Conservation (phyloP, 2,329 filamentous ascomycete species). For the Scedosporium minutisporum region DNA sequence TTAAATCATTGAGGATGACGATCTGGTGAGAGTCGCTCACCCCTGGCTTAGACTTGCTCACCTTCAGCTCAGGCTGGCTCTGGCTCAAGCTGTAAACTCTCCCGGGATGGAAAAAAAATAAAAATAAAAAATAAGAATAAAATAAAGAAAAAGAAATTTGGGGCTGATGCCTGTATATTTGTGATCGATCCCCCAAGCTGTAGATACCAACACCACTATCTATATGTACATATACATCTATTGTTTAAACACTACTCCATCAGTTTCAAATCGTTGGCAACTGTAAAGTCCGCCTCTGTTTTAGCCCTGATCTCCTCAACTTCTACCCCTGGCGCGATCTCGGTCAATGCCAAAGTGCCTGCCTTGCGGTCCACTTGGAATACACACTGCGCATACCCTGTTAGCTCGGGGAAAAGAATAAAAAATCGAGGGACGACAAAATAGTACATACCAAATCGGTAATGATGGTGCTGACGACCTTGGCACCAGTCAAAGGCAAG, state of each 20-base stretch:
- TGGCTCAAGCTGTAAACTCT: no score
- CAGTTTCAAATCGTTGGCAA: background rate
- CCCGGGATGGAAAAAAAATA: no score
- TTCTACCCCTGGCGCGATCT: constrained; percentile 58
- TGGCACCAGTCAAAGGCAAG: constrained; percentile 56
- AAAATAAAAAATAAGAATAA: no score
- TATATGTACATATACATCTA: background rate
- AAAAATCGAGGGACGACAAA: background rate
- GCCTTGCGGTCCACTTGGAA: constrained; percentile 57
- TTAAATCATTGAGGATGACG: no score
- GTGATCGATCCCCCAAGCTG: no score
- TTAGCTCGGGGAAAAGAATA: background rate
- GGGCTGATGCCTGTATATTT: no score
- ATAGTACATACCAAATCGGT: constrained; percentile 54
- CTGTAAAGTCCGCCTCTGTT: constrained; percentile 55
- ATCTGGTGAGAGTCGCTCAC: no score
- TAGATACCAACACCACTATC: background rate
- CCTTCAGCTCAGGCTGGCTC: no score
- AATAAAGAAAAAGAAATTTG: no score
- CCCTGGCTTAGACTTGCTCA: no score
- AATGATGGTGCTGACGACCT: constrained; percentile 62
- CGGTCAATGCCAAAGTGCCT: constrained; percentile 56
- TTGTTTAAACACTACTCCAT: background rate
- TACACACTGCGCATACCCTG: constrained; percentile 42
- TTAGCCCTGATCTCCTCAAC: constrained; percentile 60